These are phyloP conservation scores for Saccharum officinarum DNA, from an alignment of 176 grass and related monocot genomes.

Conservation along the genomic window DNA sequence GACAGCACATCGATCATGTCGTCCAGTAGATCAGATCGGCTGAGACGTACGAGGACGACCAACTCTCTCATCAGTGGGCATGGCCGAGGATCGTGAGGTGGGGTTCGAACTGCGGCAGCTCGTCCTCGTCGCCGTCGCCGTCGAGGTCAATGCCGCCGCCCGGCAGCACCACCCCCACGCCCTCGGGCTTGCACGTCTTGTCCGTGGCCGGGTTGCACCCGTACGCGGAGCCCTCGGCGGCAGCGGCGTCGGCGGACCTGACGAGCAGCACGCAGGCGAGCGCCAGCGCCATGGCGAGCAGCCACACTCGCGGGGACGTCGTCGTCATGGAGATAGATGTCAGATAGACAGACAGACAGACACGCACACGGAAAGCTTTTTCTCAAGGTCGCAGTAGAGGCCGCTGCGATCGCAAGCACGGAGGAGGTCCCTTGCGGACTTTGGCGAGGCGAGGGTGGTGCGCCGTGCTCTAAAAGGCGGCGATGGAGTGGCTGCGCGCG, in stretches of 20 bases:
- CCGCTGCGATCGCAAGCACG: neutral
- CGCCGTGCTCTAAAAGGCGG: slow-evolving; percentile 15
- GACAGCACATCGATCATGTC: neutral
- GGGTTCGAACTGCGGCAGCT: slow-evolving; percentile 34
- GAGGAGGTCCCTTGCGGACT: neutral
- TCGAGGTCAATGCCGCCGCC: slow-evolving; percentile 1
- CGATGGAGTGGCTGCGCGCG: slow-evolving; percentile 20
- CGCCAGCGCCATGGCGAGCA: slow-evolving; percentile 29
- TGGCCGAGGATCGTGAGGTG: slow-evolving; percentile 51
- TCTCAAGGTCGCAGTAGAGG: neutral
- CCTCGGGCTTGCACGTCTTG: slow-evolving; percentile 33
- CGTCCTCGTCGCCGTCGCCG: slow-evolving; percentile 23
- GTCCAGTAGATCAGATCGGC: neutral
- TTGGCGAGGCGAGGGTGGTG: neutral
- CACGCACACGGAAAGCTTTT: neutral
- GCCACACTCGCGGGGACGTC: slow-evolving; percentile 17
- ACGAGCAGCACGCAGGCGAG: slow-evolving; percentile 18
- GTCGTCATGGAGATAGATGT: slow-evolving; percentile 27
- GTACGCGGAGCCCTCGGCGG: neutral
- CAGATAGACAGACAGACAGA: neutral
- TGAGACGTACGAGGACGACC: neutral
- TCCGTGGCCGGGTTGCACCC: slow-evolving; percentile 33
- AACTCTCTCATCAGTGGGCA: neutral
- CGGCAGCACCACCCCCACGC: neutral
- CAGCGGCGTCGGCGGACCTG: neutral